phyloP scores from a whole-genome alignment of 2,329 filamentous ascomycete genomes.

The Dendrostoma leiphaemia region DNA sequence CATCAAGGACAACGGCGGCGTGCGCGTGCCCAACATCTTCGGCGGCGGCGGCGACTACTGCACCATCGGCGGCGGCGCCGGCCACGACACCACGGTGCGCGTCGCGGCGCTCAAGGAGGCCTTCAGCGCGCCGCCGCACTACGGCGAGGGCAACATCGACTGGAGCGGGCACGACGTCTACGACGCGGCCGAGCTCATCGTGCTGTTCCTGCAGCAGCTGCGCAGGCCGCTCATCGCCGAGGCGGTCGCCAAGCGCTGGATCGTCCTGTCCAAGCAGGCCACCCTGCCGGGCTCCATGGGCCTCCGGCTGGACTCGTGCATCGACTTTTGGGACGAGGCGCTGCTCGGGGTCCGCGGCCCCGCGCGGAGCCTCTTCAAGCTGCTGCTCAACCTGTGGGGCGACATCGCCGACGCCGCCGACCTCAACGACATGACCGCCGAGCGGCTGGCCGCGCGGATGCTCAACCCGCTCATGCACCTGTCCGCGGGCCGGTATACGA shows the following conservation, averaged over 20 bases:
- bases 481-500: conserved; percentile 30
- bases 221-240: conserved; percentile 38
- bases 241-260: conserved; percentile 37
- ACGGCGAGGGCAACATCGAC: conserved; percentile 34
- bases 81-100: conserved; percentile 28
- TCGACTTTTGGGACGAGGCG: conserved; percentile 47
- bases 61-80: conserved; percentile 26
- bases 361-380: conserved; percentile 37
- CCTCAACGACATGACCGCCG: conserved; percentile 42
- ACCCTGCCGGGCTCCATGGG: conserved; percentile 32
- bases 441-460: conserved; percentile 36
- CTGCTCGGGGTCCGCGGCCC: conserved; percentile 37
- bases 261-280: conserved; percentile 38
- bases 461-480: conserved; percentile 40
- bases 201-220: conserved; percentile 38
- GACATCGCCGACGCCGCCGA: conserved; percentile 37
- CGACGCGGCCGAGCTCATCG: conserved; percentile 40
- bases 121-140: conserved; percentile 34
- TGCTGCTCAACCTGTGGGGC: conserved; percentile 43
- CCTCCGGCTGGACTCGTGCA: conserved; percentile 37
- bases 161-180: conserved; percentile 36
- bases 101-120: conserved; percentile 35
- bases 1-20: conserved; percentile 32
- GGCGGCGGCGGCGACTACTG: conserved; percentile 31
- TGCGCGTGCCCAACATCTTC: conserved; percentile 37